Evolutionary conservation across 2,329 filamentous ascomycete species (phyloP).

Genomic region (Corynespora cassiicola): DNA sequence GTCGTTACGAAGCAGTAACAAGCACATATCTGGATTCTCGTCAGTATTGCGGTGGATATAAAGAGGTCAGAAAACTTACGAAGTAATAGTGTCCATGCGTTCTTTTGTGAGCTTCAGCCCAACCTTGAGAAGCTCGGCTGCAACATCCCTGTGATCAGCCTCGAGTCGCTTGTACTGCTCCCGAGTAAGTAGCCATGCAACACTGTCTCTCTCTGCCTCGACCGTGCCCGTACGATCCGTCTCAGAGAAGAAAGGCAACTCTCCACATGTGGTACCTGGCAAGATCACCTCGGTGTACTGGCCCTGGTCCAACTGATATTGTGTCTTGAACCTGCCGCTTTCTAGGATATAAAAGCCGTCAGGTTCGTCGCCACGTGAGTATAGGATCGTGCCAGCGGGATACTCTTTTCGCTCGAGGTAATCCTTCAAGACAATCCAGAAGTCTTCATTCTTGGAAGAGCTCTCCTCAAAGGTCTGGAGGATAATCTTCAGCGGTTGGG

Average conservation of each 20-base stretch:
- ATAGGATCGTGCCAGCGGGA: slow-evolving; percentile 74
- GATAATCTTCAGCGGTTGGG: slow-evolving; percentile 88
- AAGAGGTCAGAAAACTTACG: slow-evolving; percentile 48
- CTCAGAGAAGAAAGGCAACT: slow-evolving; percentile 94
- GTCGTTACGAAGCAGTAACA: slow-evolving; percentile 35
- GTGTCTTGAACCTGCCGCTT: slow-evolving; percentile 83
- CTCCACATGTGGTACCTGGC: slow-evolving; percentile 91
- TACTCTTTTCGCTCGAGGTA: slow-evolving; percentile 79
- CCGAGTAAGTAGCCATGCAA: slow-evolving; percentile 80
- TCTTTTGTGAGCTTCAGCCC: slow-evolving; percentile 95
- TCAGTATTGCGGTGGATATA: too few relatives aligned
- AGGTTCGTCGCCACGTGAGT: slow-evolving; percentile 75
- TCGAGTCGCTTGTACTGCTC: slow-evolving; percentile 77
- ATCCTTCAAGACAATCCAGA: slow-evolving; percentile 82
- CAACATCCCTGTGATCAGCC: slow-evolving; percentile 75
- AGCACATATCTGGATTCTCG: slow-evolving; percentile 38
- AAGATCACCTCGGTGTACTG: slow-evolving; percentile 90
- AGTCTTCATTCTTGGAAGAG: slow-evolving; percentile 86
- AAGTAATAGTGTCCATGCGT: slow-evolving; percentile 78
- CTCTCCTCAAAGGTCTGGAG: slow-evolving; percentile 94
- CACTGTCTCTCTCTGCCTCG: slow-evolving; percentile 78
- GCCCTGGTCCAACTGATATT: slow-evolving; percentile 91
- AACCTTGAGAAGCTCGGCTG: slow-evolving; percentile 82
- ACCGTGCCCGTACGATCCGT: slow-evolving; percentile 88
- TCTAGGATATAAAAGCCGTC: slow-evolving; percentile 91